Percentiles rank a stretch among this genome's conserved stretches.
phyloP scores from a whole-genome alignment of 768 basidiomycete genomes.

The Lyophyllum atratum region DNA sequence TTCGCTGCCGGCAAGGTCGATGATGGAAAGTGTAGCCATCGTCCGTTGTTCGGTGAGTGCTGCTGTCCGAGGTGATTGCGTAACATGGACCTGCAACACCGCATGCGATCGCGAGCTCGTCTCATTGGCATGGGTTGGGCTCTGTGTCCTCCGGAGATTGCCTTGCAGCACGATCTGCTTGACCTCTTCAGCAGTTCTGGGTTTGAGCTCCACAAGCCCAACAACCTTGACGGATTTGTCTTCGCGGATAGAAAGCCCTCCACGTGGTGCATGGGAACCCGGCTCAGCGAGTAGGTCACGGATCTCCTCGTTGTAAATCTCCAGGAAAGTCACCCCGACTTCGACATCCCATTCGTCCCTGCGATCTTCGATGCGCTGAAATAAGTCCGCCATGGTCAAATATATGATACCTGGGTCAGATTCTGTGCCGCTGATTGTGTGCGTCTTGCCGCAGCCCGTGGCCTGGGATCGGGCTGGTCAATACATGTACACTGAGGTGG shows the following conservation, averaged over 20 bases:
- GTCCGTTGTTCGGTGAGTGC: constrained; percentile 80
- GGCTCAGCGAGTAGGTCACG: constrained; percentile 88
- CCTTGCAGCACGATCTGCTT: constrained; percentile 91
- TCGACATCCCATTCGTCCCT: constrained; percentile 84
- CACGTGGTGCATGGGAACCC: constrained; percentile 61
- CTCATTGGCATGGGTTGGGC: constrained; percentile 94
- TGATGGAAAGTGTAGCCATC: constrained; percentile 93
- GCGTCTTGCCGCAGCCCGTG: constrained; percentile 99
- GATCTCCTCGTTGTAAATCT: constrained; percentile 99
- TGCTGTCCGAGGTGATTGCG: constrained; percentile 83
- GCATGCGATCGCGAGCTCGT: constrained; percentile 98
- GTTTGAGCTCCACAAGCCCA: constrained; percentile 80
- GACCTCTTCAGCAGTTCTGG: constrained; percentile 86
- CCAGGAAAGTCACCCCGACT: constrained; percentile 92
- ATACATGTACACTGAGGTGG: constrained; percentile 15
- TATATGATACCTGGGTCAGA: constrained; percentile 92
- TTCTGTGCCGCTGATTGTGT: constrained; percentile 95
- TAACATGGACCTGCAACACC: constrained; percentile 93
- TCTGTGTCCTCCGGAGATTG: constrained; percentile 87
- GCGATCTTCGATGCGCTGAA: constrained; percentile 87
- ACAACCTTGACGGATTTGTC: constrained; percentile 92
- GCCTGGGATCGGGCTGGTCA: constrained; percentile 55
- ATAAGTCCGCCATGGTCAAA: constrained; percentile 95
- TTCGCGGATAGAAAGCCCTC: constrained; percentile 92
- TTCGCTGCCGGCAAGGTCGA: constrained; percentile 97